Base-by-base conservation (phyloP, 352 stramenopile species). In the Globisporangium camurandrum region DNA sequence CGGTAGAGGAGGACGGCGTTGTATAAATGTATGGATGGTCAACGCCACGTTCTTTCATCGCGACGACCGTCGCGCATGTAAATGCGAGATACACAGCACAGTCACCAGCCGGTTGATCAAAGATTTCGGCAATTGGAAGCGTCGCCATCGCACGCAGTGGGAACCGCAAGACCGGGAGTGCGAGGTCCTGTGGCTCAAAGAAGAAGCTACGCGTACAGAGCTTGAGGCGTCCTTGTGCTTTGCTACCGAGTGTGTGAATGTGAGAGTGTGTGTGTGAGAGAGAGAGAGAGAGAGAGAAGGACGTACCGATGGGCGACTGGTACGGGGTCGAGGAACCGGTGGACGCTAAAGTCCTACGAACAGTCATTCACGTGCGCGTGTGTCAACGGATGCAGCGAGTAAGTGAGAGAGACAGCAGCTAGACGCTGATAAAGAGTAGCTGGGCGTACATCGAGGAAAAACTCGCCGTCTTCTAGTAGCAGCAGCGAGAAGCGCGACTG, bases 401-500 rank as follows among this genome's bases (percentile, higher is more conserved):
- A 39, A 47, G 23, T 22, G 12, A 30, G 11, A 46, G 24, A 3
- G 50, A 17, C 22, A 48, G 31, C 19, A 17, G 2, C 17, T 4
- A 43, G 23, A 9, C 20, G 7, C 17, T 23, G 37, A 33, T 41
- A 24, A 20, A 27, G 22, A n/a, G 12, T 17, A 17, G 19, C 22
- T 20, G 7, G 10, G 47, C 66, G 41, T 70, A 93, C 86, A 82
- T 95, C 87, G 24, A 98, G 85, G 60, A 97, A 97, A 60, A 91
- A 96, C 72, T 98, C 92, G 50, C 89, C 91, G 55, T 97, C 88
- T 65, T 98, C 92, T 4, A 98, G 72, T 40, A 96, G 64, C 51
- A 97, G 64, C 57, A 98, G 72, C 66, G 95, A 95, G 69, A 98
- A 98, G 50, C 92, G 82, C 33, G 51, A 61, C 50, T 62, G 55